Conservation (phyloP, 2,329 filamentous ascomycete species). For the Fusarium musae region DNA sequence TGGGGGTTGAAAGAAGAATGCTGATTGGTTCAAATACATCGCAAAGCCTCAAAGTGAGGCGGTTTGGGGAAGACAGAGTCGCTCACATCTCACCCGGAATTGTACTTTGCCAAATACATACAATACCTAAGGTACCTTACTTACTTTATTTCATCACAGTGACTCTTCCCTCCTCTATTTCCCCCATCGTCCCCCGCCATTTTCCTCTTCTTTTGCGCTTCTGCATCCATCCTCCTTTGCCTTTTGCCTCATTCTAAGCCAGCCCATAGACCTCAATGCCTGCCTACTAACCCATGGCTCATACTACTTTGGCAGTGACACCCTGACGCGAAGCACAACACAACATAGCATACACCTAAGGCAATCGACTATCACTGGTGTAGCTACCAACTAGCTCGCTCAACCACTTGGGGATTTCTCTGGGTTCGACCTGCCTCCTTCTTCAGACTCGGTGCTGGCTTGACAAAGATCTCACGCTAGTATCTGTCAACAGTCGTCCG, state of each 20-base stretch:
- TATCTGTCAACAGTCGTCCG: slow-evolving; percentile 8
- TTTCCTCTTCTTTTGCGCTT: slow-evolving; percentile 4
- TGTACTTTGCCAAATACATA: background rate
- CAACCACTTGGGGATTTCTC: background rate
- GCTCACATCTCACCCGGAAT: slow-evolving; percentile 1
- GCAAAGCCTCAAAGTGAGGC: slow-evolving; percentile 36
- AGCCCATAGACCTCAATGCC: background rate
- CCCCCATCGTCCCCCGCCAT: slow-evolving; percentile 8
- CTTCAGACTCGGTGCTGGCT: background rate
- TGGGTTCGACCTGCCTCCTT: background rate
- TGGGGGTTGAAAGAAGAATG: slow-evolving; percentile 29
- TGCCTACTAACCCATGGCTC: slow-evolving; percentile 3
- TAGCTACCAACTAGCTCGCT: slow-evolving; percentile 3
- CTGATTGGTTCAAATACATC: slow-evolving; percentile 18
- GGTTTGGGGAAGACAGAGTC: slow-evolving; percentile 16
- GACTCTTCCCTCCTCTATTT: slow-evolving; percentile 14
- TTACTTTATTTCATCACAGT: slow-evolving; percentile 1
- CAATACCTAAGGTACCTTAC: background rate
- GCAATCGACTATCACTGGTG: background rate
- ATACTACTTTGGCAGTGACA: slow-evolving; percentile 3
- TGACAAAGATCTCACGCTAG: slow-evolving; percentile 11
- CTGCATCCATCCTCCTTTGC: slow-evolving; percentile 15
- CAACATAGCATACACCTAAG: background rate
- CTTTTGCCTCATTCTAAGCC: background rate
- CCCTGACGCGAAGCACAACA: slow-evolving; percentile 8